Conservation (phyloP, 768 basidiomycete species). For the Hygrocybe punicea region DNA sequence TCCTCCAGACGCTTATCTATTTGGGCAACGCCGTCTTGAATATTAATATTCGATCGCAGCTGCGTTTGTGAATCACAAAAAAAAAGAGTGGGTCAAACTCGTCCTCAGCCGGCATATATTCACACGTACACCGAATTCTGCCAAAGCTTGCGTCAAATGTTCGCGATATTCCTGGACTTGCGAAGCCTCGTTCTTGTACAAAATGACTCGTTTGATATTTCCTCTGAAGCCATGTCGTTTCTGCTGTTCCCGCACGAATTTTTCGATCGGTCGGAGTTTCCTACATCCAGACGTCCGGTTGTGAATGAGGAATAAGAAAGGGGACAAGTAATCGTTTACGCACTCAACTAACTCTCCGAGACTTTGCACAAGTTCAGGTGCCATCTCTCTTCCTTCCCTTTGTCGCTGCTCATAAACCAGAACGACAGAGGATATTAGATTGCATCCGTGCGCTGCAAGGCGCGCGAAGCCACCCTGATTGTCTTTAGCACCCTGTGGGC, state of each 20-base stretch:
- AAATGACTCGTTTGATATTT: constrained; percentile 12
- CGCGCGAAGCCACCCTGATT: constrained; percentile 22
- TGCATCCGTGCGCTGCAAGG: constrained; percentile 25
- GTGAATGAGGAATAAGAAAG: neutral
- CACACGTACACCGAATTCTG: constrained; percentile 23
- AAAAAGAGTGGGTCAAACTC: neutral
- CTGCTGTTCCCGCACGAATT: constrained; percentile 14
- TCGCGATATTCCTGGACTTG: constrained; percentile 20
- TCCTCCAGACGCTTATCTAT: constrained; percentile 10
- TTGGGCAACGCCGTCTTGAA: constrained; percentile 22
- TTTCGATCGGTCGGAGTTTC: constrained; percentile 15
- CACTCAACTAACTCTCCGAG: constrained; percentile 19
- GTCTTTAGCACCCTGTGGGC: constrained; percentile 17
- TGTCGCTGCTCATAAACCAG: constrained; percentile 17
- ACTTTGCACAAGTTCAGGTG: constrained; percentile 12
- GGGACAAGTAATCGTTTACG: neutral
- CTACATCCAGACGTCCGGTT: constrained; percentile 5
- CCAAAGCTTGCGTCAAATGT: constrained; percentile 20
- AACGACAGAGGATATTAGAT: constrained; percentile 19
- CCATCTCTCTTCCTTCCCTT: constrained; percentile 11
- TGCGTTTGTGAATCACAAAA: too few species aligned
- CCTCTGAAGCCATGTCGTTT: constrained; percentile 7
- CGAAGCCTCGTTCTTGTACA: constrained; percentile 11
- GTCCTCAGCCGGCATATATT: neutral
- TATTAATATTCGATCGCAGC: constrained; percentile 22